Conservation (phyloP, 192 early-diverging fungal genomes). For the Coemansia sp. region DNA sequence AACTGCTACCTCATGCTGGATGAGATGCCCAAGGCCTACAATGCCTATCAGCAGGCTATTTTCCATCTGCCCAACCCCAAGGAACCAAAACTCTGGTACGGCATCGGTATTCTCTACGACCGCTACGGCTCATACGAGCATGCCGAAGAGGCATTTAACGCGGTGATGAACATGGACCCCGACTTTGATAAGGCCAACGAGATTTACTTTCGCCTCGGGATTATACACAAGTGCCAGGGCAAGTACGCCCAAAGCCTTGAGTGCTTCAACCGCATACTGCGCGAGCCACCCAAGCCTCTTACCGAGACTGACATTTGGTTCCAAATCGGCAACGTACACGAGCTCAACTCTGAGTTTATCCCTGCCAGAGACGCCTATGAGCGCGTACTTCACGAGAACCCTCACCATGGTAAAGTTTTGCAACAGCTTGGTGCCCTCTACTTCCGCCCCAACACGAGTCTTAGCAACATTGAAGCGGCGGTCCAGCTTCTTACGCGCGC, state of each 20-base stretch:
- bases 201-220: constrained; percentile 96
- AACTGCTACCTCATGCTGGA: constrained; percentile 98
- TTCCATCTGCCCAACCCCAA: constrained; percentile 89
- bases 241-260: constrained; percentile 52
- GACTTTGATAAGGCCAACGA: constrained; percentile 97
- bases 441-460: constrained; percentile 79
- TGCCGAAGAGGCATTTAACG: constrained; percentile 94
- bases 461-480: constrained; percentile 83
- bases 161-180: constrained; percentile 93
- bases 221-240: constrained; percentile 86
- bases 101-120: constrained; percentile 97
- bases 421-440: constrained; percentile 98
- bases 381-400: constrained; percentile 81
- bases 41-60: constrained; percentile 95
- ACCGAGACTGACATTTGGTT: constrained; percentile 98
- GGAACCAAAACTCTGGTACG: constrained; percentile 99
- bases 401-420: constrained; percentile 92
- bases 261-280: constrained; percentile 90
- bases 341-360: constrained; percentile 86
- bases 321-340: constrained; percentile 96
- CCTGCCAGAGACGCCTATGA: constrained; percentile 91
- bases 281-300: constrained; percentile 87
- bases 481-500: constrained; percentile 81
- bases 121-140: constrained; percentile 95
- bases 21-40: constrained; percentile 91